Base-by-base conservation (phyloP, 257 asterid species). In the Haberlea rhodopensis region DNA sequence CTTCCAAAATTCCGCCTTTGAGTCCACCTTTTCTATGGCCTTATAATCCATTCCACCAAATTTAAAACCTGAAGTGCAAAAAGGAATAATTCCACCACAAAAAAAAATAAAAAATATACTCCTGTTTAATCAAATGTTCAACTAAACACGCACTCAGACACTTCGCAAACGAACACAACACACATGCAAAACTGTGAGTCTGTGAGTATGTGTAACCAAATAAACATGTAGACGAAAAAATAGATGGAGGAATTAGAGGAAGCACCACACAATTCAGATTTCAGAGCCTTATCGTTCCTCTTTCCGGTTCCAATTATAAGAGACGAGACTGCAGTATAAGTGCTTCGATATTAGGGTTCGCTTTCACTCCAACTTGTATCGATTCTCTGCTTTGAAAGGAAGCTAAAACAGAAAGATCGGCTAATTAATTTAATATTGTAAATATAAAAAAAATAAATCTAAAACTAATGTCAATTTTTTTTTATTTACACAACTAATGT, bases 1-100 rank as follows among this genome's bases (percentile, higher is more conserved):
- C 95, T 85, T 91, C 72, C 95, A 87, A 75, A 91, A 91, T 34
- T 84, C 86, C 5, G 85, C 74, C 75, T 71, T 81, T 13, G 78
- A 46, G 63, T 87, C 90, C 57, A 48, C 71, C 49, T 68, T 71
- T 19, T 81, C 91, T 70, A 43, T 70, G 64, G 71, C 65, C 58
- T 79, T 72, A 46, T 83, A 76, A 72, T 78, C 90, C 96, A 86
- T 89, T 29, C 60, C 29, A 49, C 54, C 63, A 43, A 53, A 70
- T 29, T 20, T 19, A 34, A 69, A 70, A 37, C 78, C 78, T n/a
- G n/a, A n/a, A n/a, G n/a, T n/a, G n/a, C 73, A 40, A 25, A 59
- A 53, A 8, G 51, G 10, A 60, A 26, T 24, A 66, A 53, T 34
- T n/a, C n/a, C n/a, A n/a, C n/a, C n/a, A 29, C n/a, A n/a, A n/a